A percentile compares a stretch with the other conserved stretches of the same genome.
phyloP scores from a whole-genome alignment of 768 basidiomycete genomes.

The Amanita exitialis region DNA sequence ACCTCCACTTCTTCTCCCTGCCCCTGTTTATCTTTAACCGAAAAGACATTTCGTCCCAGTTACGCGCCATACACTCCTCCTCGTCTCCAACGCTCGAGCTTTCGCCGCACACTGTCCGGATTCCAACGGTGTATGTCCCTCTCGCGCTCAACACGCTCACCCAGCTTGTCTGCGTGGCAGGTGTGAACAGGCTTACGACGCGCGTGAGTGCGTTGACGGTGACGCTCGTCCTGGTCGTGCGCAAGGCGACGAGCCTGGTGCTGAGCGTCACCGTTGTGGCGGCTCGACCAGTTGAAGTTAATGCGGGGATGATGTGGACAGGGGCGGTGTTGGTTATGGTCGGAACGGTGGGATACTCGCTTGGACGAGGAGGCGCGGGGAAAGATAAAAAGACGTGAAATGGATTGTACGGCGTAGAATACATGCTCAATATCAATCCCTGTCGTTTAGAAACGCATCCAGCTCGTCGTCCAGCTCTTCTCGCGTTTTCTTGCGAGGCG shows the following conservation, averaged over 20 bases:
- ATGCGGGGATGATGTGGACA: conserved; percentile 47
- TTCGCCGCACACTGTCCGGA: conserved; percentile 14
- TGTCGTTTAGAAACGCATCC: conserved; percentile 62
- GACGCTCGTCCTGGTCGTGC: conserved; percentile 69
- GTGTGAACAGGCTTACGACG: conserved; percentile 79
- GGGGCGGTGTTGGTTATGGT: conserved; percentile 61
- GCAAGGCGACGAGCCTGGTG: conserved; percentile 70
- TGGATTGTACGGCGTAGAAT: neutral
- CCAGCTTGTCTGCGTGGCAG: conserved; percentile 76
- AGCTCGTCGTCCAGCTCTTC: conserved; percentile 79
- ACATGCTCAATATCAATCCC: neutral
- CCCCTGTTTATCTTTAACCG: conserved; percentile 66
- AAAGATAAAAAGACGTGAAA: neutral
- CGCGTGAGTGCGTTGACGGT: conserved; percentile 68
- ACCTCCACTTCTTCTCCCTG: conserved; percentile 71
- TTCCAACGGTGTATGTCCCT: conserved; percentile 55
- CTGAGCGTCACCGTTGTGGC: conserved; percentile 49
- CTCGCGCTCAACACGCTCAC: conserved; percentile 73
- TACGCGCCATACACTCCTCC: conserved; percentile 16
- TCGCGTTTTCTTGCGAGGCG: conserved; percentile 42
- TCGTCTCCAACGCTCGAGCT: conserved; percentile 11
- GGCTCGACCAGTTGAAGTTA: conserved; percentile 20
- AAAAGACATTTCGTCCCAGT: conserved; percentile 22
- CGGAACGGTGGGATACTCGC: conserved; percentile 67
- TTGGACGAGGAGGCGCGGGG: conserved; percentile 11